Evolutionary conservation across 805 yeast genomes (phyloP).

Genomic region (Candida peoriensis): DNA sequence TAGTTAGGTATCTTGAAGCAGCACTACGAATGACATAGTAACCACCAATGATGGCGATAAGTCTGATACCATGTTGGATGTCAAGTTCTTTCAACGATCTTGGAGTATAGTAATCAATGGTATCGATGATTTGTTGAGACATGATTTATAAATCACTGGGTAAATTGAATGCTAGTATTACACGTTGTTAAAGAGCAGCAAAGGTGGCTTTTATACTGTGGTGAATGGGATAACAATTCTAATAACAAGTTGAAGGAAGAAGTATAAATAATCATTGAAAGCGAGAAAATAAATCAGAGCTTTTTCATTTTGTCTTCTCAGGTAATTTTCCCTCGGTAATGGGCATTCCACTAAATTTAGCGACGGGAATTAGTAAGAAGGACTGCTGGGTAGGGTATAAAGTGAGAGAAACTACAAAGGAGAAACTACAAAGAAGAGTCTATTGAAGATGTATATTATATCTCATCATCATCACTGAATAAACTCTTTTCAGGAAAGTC

Average conservation of each 20-base stretch:
- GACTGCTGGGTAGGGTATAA: not conserved
- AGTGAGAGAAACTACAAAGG: not conserved
- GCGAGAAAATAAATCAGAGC: too few species aligned
- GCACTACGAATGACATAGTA: constrained; percentile 55
- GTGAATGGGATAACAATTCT: too few species aligned
- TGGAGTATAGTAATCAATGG: constrained; percentile 11
- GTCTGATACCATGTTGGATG: constrained; percentile 40
- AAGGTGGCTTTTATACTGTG: too few species aligned
- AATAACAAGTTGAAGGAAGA: too few species aligned
- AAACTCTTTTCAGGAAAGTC: constrained; percentile 50
- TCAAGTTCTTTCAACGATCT: constrained; percentile 34
- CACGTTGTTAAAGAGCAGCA: too few species aligned
- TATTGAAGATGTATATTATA: too few species aligned
- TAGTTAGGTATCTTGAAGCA: constrained; percentile 51
- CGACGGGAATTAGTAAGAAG: too few species aligned
- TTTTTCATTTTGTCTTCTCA: too few species aligned
- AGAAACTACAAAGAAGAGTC: too few species aligned
- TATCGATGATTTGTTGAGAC: not conserved
- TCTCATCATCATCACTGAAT: constrained; percentile 43
- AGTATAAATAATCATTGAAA: too few species aligned
- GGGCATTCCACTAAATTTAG: too few species aligned
- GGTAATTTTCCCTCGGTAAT: too few species aligned
- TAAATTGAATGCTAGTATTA: not conserved
- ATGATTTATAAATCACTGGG: not conserved
- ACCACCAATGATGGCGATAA: constrained; percentile 54